These are phyloP conservation scores for Phytomonas francai DNA, from an alignment of 208 protist genomes.

Conservation along the genomic window DNA sequence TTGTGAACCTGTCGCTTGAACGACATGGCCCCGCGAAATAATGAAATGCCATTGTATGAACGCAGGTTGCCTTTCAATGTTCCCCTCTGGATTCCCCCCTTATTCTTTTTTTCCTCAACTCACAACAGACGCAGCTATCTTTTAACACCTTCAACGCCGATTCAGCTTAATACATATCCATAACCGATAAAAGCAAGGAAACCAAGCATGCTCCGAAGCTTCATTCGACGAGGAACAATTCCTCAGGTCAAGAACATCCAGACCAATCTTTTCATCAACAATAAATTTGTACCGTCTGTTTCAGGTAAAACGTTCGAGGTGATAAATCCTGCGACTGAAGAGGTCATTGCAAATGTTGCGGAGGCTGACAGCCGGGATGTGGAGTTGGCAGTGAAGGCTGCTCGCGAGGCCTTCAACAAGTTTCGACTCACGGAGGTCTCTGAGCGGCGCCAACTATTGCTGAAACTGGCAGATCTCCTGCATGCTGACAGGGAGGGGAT, in stretches of 20 bases:
- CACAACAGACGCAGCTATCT: neutral
- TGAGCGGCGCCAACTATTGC: constrained; percentile 48
- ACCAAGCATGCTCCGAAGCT: neutral
- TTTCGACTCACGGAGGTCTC: constrained; percentile 38
- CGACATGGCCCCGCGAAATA: neutral
- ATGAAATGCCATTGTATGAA: neutral
- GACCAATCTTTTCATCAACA: constrained; percentile 84
- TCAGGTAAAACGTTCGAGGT: constrained; percentile 70
- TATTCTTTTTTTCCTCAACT: neutral
- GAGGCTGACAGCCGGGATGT: constrained; percentile 77
- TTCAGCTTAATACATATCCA: neutral
- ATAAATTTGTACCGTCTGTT: constrained; percentile 64
- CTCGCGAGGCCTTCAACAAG: constrained; percentile 46
- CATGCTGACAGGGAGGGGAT: constrained; percentile 57
- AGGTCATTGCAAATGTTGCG: constrained; percentile 65
- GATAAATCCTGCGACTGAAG: constrained; percentile 68
- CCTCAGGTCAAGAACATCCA: constrained; percentile 29
- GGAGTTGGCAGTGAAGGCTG: constrained; percentile 74
- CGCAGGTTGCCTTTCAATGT: neutral
- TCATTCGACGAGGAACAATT: neutral
- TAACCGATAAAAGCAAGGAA: neutral
- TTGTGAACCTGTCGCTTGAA: neutral
- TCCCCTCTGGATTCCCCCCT: neutral
- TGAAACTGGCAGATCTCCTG: constrained; percentile 73
- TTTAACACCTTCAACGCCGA: neutral